Conservation (phyloP, 768 basidiomycete species). For the Neoboletus brunneissimus region DNA sequence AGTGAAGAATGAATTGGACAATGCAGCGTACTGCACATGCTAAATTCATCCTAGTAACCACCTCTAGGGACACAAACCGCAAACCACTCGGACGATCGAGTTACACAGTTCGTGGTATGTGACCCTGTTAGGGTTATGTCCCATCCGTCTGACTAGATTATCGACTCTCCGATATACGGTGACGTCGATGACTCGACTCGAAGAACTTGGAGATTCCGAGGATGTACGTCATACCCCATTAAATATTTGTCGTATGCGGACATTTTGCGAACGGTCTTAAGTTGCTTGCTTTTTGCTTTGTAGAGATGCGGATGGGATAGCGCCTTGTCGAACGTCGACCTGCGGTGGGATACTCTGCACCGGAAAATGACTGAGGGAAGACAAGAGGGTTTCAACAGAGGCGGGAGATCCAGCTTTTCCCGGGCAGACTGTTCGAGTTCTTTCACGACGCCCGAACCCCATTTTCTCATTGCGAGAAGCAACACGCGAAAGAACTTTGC, state of each 20-base stretch:
- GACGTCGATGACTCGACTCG: slow-evolving; percentile 10
- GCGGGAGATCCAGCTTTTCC: not conserved
- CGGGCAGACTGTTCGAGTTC: slow-evolving; percentile 11
- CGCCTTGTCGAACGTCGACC: slow-evolving; percentile 3
- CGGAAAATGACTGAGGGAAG: slow-evolving; percentile 10
- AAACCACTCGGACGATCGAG: slow-evolving; percentile 7
- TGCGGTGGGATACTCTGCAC: slow-evolving; percentile 2
- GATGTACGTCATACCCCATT: not conserved
- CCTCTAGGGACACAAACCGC: slow-evolving; percentile 2
- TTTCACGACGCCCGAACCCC: slow-evolving; percentile 9
- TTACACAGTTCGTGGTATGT: not conserved
- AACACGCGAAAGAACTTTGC: not conserved
- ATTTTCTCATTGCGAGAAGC: not conserved
- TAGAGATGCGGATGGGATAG: slow-evolving; percentile 10
- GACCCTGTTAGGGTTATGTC: slow-evolving; percentile 5
- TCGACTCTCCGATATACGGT: slow-evolving; percentile 1
- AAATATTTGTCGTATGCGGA: not conserved
- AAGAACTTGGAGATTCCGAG: slow-evolving; percentile 1
- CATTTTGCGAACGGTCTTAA: not conserved
- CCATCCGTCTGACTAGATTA: slow-evolving; percentile 8
- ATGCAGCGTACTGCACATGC: not conserved
- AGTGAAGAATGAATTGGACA: not conserved
- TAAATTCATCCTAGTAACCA: slow-evolving; percentile 3
- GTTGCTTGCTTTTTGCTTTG: not conserved
- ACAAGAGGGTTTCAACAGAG: slow-evolving; percentile 4